phyloP scores from a whole-genome alignment of 2,329 filamentous ascomycete genomes.

The Stenocarpella maydis region DNA sequence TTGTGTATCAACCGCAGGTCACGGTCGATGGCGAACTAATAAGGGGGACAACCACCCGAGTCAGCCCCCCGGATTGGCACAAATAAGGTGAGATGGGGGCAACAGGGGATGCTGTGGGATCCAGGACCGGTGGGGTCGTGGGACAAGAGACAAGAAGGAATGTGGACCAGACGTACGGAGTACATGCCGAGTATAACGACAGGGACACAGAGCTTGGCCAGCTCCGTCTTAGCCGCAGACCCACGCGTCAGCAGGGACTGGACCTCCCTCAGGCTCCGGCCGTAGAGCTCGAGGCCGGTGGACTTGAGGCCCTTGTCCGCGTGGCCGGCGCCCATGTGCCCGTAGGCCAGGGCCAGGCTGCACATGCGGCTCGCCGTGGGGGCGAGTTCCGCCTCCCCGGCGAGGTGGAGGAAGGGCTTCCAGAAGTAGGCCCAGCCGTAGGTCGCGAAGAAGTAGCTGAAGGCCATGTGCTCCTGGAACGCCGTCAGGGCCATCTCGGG shows the following conservation, averaged over 20 bases:
- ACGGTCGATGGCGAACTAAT: slow-evolving; percentile 39
- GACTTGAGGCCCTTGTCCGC: slow-evolving; percentile 31
- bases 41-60: background rate
- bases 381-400: slow-evolving; percentile 35
- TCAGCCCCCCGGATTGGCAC: slow-evolving; percentile 5
- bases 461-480: slow-evolving; percentile 41
- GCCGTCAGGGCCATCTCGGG: slow-evolving; percentile 38
- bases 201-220: slow-evolving; percentile 33
- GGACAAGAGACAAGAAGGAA: background rate
- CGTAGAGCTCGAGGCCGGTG: slow-evolving; percentile 35
- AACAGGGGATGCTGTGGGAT: slow-evolving; percentile 16
- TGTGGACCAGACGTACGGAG: slow-evolving; percentile 30
- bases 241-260: slow-evolving; percentile 31
- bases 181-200: slow-evolving; percentile 35
- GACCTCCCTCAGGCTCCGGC: slow-evolving; percentile 31
- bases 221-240: slow-evolving; percentile 6
- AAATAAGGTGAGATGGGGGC: background rate
- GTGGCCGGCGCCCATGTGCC: slow-evolving; percentile 34
- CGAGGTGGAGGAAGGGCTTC: slow-evolving; percentile 40
- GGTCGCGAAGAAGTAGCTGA: slow-evolving; percentile 42
- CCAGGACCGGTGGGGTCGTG: background rate
- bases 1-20: slow-evolving; percentile 42
- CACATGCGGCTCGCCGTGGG: slow-evolving; percentile 36
- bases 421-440: slow-evolving; percentile 44
- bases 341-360: slow-evolving; percentile 36